Evolutionary conservation across 179 eudicot genomes (phyloP).

Genomic region (Spinacia oleracea): DNA sequence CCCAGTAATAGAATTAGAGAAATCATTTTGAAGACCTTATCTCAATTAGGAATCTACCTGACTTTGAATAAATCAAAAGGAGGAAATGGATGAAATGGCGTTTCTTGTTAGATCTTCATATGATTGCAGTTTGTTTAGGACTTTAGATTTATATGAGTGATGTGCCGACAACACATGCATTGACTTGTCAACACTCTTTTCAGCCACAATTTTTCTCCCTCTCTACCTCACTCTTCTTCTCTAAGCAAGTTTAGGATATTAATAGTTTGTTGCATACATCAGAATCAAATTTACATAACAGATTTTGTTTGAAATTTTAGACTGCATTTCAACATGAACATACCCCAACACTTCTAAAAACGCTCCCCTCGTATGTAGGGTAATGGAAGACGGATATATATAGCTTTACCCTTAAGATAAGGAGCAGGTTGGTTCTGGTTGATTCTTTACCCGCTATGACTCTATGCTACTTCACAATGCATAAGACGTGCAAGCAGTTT

Average conservation of each 20-base stretch:
- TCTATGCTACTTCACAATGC: background rate
- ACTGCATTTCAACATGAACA: background rate
- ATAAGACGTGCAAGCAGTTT: background rate
- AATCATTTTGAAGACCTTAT: background rate
- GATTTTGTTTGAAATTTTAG: too few species aligned
- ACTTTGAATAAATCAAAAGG: background rate
- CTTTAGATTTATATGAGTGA: background rate
- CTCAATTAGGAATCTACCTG: background rate
- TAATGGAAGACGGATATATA: too few species aligned
- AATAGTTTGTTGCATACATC: background rate
- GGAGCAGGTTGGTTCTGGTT: background rate
- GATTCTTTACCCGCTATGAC: background rate
- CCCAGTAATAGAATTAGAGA: too few species aligned
- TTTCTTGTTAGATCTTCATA: background rate
- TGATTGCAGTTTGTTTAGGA: background rate
- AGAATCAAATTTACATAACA: background rate
- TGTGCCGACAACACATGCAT: background rate
- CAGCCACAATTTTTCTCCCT: background rate
- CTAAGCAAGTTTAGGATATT: background rate
- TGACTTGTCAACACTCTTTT: background rate
- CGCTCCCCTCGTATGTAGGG: too few species aligned
- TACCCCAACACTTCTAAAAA: background rate
- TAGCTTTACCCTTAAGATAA: background rate
- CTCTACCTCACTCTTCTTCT: background rate
- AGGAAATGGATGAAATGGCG: background rate